Evolutionary conservation across 345 rosid genomes (phyloP).

Genomic region (Hirschfeldia incana): DNA sequence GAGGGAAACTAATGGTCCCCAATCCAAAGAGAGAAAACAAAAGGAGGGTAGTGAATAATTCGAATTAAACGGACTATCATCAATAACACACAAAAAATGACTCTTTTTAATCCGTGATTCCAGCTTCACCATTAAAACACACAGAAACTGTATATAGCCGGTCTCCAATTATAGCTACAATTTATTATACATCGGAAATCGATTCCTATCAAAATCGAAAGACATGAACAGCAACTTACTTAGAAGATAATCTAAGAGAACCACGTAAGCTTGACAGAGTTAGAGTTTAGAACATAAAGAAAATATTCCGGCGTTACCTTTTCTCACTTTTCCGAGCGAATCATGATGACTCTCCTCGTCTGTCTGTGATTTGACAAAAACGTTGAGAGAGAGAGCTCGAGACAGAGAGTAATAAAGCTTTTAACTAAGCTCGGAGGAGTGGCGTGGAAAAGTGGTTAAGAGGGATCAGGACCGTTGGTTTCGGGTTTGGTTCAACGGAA

Average conservation of each 20-base stretch:
- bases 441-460: conserved; percentile 31
- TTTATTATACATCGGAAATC: too few relatives aligned
- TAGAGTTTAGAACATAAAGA: too few relatives aligned
- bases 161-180: not conserved
- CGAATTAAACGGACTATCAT: conserved; percentile 32
- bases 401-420: not conserved
- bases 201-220: too few relatives aligned
- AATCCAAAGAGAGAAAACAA: not conserved
- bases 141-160: not conserved
- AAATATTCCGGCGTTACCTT: too few relatives aligned
- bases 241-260: too few relatives aligned
- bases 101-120: conserved; percentile 25
- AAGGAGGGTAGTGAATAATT: too few relatives aligned
- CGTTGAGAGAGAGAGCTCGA: too few relatives aligned
- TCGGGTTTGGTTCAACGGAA: conserved; percentile 22
- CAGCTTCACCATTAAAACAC: conserved; percentile 29
- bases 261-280: too few relatives aligned
- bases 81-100: conserved; percentile 18
- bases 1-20: conserved; percentile 12
- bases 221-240: too few relatives aligned
- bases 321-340: too few relatives aligned
- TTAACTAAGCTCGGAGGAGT: not conserved
- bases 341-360: too few relatives aligned
- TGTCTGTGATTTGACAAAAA: too few relatives aligned
- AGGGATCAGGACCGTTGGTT: conserved; percentile 30